Conservation (phyloP, 345 rosid genomes). For the Aethionema arabicum region DNA sequence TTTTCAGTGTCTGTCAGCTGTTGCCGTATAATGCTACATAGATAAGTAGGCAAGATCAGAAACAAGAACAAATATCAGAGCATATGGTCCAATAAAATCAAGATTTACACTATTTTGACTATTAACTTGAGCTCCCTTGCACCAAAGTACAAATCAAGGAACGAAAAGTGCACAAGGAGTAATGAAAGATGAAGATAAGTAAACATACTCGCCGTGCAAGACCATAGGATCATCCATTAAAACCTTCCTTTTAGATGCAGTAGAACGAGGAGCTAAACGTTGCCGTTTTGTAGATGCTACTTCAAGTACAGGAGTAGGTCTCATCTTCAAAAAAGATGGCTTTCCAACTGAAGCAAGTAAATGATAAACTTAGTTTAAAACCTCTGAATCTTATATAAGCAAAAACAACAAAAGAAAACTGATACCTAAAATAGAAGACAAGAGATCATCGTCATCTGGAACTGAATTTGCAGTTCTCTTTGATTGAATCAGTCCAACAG, state of each 20-base stretch:
- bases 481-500: conserved; percentile 57
- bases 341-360: conserved; percentile 64
- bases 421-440: conserved; percentile 95
- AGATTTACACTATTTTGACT: conserved; percentile 1
- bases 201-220: conserved; percentile 97
- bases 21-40: conserved; percentile 75
- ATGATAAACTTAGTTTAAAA: conserved; percentile 3
- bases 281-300: conserved; percentile 60
- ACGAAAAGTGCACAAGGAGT: conserved; percentile 14
- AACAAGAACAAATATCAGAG: conserved; percentile 12
- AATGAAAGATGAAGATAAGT: conserved; percentile 10
- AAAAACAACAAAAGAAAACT: conserved; percentile 15
- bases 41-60: conserved; percentile 33
- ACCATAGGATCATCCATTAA: conserved; percentile 92
- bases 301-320: conserved; percentile 66
- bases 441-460: conserved; percentile 93
- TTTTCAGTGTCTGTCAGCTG: conserved; percentile 86
- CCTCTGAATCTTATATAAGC: conserved; percentile 13
- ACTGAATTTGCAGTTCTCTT: conserved; percentile 60
- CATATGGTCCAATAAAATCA: conserved; percentile 8
- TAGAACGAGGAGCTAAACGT: conserved; percentile 56
- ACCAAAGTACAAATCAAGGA: conserved; percentile 18
- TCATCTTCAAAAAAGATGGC: conserved; percentile 79
- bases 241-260: conserved; percentile 82
- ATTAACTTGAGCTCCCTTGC: conserved; percentile 8